Percentiles rank a stretch among this genome's conserved stretches.
phyloP scores from a whole-genome alignment of 805 yeast species.

The Candida incommunis region DNA sequence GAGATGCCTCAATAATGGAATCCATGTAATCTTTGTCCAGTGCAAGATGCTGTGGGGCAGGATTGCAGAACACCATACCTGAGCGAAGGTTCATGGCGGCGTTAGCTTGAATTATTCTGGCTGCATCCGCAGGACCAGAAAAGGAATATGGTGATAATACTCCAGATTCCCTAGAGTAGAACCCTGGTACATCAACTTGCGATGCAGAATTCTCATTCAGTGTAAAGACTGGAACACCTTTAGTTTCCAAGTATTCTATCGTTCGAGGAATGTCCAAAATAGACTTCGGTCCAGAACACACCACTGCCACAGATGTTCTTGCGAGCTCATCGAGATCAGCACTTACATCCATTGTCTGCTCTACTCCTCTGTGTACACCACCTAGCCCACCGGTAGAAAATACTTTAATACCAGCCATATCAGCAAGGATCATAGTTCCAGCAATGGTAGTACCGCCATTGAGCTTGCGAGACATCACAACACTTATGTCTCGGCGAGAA shows the following conservation, averaged over 20 bases:
- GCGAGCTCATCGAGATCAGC: conserved; percentile 82
- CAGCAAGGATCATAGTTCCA: conserved; percentile 71
- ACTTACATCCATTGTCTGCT: conserved; percentile 61
- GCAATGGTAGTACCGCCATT: conserved; percentile 87
- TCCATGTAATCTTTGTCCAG: conserved; percentile 39
- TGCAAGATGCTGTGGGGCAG: conserved; percentile 58
- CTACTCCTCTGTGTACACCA: conserved; percentile 76
- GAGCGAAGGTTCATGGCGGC: conserved; percentile 36
- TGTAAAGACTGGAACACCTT: conserved; percentile 78
- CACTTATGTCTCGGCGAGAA: conserved; percentile 68
- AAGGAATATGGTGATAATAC: conserved; percentile 55
- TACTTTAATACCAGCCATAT: conserved; percentile 61
- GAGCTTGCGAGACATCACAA: conserved; percentile 45
- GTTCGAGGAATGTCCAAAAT: conserved; percentile 71
- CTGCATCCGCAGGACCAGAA: conserved; percentile 41
- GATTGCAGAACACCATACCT: conserved; percentile 72
- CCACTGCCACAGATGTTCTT: conserved; percentile 75
- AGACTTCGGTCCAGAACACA: conserved; percentile 84
- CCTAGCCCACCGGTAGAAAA: conserved; percentile 93
- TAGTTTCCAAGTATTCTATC: conserved; percentile 77
- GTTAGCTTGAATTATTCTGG: conserved; percentile 37
- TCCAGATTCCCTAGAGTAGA: conserved; percentile 66
- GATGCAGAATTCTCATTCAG: conserved; percentile 35
- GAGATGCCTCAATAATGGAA: conserved; percentile 43
- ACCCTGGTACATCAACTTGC: conserved; percentile 59